Base-by-base conservation (phyloP, 352 stramenopile genomes). In the Pythium rhizo-oryzae region DNA sequence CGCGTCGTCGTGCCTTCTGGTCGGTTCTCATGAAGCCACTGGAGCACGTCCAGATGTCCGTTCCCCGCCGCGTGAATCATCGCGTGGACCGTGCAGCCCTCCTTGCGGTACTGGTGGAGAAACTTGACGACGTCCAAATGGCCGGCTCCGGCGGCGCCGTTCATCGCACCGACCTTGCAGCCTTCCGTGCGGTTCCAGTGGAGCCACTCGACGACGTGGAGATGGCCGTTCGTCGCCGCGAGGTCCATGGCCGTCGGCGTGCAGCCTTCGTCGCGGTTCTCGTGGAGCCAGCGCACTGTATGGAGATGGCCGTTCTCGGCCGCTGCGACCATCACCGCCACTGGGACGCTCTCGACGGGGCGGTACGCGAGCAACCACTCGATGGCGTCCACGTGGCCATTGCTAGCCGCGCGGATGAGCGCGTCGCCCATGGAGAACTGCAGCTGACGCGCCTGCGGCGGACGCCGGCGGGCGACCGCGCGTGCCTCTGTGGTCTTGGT, bases 11-110 rank as follows among this genome's bases (percentile, higher is more conserved):
- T 82, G 0, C 79, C 71, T 53, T 87, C 76, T 8, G 39, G 37
- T 0, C 78, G 67, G 50, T 85, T 57, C 8, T 81, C 67, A 8
- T 85, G 62, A 0, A 90, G 67, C 61, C 76, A 88, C 53, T 79
- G 67, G 11, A 91, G 68, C 24, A 87, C 59, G 1, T 83, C 67
- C 1, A 91, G 50, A 30, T 87, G 72, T 0, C 80, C 80, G 13
- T 79, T 75, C 13, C 66, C 77, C 0, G 82, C 82, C 16, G 79
- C 79, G 35, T 74, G 69, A 59, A 82, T 71, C 73, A 91, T 84
- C 21, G 77, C 77, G 51, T 79, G 67, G 9, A 70, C 67, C 6
- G 65, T 79, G 52, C 75, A 82, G 28, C 77, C 77, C 55, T 87
- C 79, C 0, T 3, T 70, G 35, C 79, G 57, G 58, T 80, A 43